These are phyloP conservation scores for Lachnellula willkommii DNA, from an alignment of 2,329 filamentous ascomycete genomes.

Conservation along the genomic window DNA sequence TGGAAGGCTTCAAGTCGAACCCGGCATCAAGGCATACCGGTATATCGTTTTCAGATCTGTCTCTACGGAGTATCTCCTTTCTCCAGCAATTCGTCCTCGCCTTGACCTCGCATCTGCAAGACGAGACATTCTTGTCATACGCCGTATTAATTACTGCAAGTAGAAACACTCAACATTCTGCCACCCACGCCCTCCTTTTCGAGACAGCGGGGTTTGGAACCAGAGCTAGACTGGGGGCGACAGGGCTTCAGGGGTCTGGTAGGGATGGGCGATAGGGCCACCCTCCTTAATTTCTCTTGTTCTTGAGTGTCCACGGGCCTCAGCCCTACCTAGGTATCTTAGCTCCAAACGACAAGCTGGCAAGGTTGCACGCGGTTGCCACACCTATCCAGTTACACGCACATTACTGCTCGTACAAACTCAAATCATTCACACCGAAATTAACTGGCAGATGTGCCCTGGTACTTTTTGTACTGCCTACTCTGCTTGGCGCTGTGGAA, in stretches of 20 bases:
- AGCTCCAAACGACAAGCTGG: conserved; percentile 4
- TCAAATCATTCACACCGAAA: background rate
- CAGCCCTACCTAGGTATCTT: conserved; percentile 11
- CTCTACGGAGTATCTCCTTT: background rate
- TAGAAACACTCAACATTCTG: background rate
- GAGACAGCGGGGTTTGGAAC: background rate
- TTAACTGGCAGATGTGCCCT: too few species aligned
- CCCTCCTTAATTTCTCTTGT: background rate
- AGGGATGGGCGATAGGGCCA: background rate
- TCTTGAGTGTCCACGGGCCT: background rate
- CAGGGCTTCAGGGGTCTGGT: background rate
- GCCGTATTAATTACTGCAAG: background rate
- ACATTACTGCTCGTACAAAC: background rate
- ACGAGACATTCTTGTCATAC: background rate
- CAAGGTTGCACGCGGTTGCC: conserved; percentile 7
- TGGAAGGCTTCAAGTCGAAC: too few species aligned
- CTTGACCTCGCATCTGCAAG: background rate
- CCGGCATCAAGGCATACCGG: too few species aligned
- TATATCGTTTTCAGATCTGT: too few species aligned
- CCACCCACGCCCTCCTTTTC: background rate
- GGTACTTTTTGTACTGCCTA: background rate
- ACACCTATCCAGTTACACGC: background rate
- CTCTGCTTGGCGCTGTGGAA: background rate
- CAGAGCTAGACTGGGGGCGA: background rate
- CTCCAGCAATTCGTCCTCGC: background rate